Percentiles rank a stretch among this genome's conserved stretches.
phyloP scores from a whole-genome alignment of 1,284 basidiomycete species.

The Cryptococcus maquisensis region DNA sequence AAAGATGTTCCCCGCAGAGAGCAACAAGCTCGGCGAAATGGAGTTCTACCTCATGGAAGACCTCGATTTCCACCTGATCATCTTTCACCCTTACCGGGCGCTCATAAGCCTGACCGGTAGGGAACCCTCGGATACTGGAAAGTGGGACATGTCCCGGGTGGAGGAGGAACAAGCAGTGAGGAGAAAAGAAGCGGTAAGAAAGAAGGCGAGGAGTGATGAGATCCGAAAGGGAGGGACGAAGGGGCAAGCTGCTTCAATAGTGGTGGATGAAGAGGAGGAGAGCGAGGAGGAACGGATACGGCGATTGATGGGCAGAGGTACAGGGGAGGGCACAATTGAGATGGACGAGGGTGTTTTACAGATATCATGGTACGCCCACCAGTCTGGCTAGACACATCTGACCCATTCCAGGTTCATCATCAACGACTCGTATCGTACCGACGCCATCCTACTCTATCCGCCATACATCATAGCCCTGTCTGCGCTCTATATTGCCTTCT shows the following conservation, averaged over 20 bases:
- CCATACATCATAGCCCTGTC: slow-evolving; percentile 91
- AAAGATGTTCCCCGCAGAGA: slow-evolving; percentile 75
- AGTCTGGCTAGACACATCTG: neutral
- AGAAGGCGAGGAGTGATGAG: slow-evolving; percentile 32
- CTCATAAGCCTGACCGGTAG: slow-evolving; percentile 68
- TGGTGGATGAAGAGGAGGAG: slow-evolving; percentile 19
- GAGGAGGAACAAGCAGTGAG: slow-evolving; percentile 43
- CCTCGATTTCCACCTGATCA: slow-evolving; percentile 86
- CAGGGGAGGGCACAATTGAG: slow-evolving; percentile 47
- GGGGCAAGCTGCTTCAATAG: neutral
- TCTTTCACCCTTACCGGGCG: slow-evolving; percentile 92
- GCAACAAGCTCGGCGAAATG: slow-evolving; percentile 94
- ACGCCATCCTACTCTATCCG: slow-evolving; percentile 83
- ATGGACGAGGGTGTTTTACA: slow-evolving; percentile 52
- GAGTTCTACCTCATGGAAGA: slow-evolving; percentile 97
- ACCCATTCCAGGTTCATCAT: slow-evolving; percentile 73
- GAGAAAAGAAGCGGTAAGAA: slow-evolving; percentile 24
- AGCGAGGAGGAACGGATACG: slow-evolving; percentile 35
- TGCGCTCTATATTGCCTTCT: slow-evolving; percentile 77
- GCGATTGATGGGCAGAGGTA: slow-evolving; percentile 43
- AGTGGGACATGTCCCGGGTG: slow-evolving; percentile 30
- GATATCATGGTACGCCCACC: slow-evolving; percentile 49
- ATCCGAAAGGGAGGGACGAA: slow-evolving; percentile 11
- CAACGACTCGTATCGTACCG: slow-evolving; percentile 91
- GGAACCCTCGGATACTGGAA: slow-evolving; percentile 46